Evolutionary conservation across 2,329 filamentous ascomycete genomes (phyloP).

Genomic region (Xylariales sp.): DNA sequence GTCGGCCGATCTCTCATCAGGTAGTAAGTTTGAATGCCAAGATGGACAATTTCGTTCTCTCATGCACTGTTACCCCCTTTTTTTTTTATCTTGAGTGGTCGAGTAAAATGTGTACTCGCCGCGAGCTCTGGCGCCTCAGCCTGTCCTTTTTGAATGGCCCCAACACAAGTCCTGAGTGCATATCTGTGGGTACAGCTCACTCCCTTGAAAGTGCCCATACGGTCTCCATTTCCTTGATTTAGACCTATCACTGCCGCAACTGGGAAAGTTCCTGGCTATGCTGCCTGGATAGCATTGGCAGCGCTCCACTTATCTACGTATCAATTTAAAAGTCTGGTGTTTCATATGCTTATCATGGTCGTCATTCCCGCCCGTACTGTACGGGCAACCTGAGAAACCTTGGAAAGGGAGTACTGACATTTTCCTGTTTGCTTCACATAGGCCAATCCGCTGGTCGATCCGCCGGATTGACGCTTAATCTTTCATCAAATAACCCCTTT

Average conservation of each 20-base stretch:
- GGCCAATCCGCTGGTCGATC: conserved; percentile 38
- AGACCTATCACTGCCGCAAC: too few species aligned
- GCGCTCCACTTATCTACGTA: conserved; percentile 36
- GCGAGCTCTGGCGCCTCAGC: too few species aligned
- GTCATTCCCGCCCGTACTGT: conserved; percentile 36
- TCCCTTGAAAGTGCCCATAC: too few species aligned
- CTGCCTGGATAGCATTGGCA: conserved; percentile 6
- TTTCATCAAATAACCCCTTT: conserved; percentile 80
- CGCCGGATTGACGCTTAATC: conserved; percentile 57
- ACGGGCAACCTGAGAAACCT: conserved; percentile 17
- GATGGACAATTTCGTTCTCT: conserved; percentile 2
- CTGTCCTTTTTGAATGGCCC: too few species aligned
- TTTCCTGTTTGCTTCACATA: conserved; percentile 24
- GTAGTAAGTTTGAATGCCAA: too few species aligned
- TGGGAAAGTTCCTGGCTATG: conserved; percentile 5
- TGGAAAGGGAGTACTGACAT: conserved; percentile 14
- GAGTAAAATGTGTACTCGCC: too few species aligned
- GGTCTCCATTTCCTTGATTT: too few species aligned
- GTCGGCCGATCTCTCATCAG: conserved; percentile 11
- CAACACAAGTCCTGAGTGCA: too few species aligned
- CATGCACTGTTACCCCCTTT: conserved; percentile 5
- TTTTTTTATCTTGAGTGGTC: too few species aligned
- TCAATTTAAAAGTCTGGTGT: conserved; percentile 41
- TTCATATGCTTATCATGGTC: conserved; percentile 39
- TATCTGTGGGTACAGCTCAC: too few species aligned